Base-by-base conservation (phyloP, 2,329 filamentous ascomycete genomes). In the Colletotrichum godetiae region DNA sequence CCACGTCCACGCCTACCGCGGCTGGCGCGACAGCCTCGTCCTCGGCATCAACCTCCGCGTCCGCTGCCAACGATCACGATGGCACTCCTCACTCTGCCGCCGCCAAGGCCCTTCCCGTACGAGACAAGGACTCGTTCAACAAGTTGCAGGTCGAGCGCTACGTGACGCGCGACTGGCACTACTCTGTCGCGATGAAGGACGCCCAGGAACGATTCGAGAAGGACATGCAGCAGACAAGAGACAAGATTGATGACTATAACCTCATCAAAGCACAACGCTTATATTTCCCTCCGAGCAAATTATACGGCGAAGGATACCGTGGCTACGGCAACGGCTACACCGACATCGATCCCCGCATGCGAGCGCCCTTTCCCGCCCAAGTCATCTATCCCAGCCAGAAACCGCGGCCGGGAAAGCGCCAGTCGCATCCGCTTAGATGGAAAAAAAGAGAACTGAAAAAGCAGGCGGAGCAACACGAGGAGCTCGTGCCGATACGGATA, bases 261-360 rank as follows among this genome's bases (percentile, higher is more conserved):
- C 83, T 87, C 61, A 80, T 94, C 58, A 86, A 88, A 74, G 85
- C 82, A 75, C 86, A 90, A 10, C 87, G 89, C 73, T 83, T 83
- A 59, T 89, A 84, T 80, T 92, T 90, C 70, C 87, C 89, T 3
- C 85, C 89, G 1, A 86, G 84, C 76, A 88, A 85, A 76, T 86
- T 91, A 74, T 95, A 87, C 84, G 93, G 87, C 82, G 90, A 87
- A 77, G 97, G 97, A 67, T 99, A 97, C 81, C 92, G 90, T 80
- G 96, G 95, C 57, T 98, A 93, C 80, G 96, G 94, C 76, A 98
- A 98, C 85, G 93, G 93, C 74, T 88, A 91, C 78, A 98, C 96
- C 35, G 95, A 95, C 78, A 86, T 70, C 63, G 73, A 69, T 35
- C 68, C 68, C 8, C 74, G 73, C 56, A 67, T 68, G 61, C 66